Evolutionary conservation across 164 flowering plant genomes (phyloP).

Genomic region (Piper longum): DNA sequence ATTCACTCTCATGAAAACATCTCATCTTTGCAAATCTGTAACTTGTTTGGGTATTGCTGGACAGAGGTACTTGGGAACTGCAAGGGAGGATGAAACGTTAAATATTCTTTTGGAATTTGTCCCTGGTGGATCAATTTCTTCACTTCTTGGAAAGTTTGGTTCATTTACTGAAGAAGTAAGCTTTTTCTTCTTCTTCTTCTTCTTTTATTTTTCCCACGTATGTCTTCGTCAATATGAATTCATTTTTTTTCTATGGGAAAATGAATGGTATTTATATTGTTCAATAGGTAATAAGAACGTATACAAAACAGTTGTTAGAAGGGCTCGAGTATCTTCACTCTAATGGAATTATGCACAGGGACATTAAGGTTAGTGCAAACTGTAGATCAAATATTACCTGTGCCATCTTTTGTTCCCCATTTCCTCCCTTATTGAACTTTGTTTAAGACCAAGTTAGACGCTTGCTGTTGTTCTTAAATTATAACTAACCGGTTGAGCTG

Average conservation of each 20-base stretch:
- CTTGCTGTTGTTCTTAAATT: neutral
- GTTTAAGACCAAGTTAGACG: neutral
- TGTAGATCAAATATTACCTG: neutral
- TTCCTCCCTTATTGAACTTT: neutral
- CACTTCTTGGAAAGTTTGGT: conserved; percentile 91
- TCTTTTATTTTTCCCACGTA: neutral
- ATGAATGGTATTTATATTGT: neutral
- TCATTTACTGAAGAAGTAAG: conserved; percentile 95
- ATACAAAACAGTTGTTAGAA: conserved; percentile 72
- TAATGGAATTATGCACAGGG: conserved; percentile 90
- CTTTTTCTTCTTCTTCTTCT: conserved; percentile 2
- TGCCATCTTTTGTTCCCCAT: no score
- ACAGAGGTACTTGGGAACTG: conserved; percentile 94
- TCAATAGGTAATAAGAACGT: conserved; percentile 73
- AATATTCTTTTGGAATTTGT: conserved; percentile 92
- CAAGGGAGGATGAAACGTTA: conserved; percentile 71
- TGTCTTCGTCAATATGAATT: neutral
- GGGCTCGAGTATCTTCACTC: conserved; percentile 88
- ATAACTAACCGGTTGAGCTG: neutral
- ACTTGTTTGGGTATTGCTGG: conserved; percentile 1
- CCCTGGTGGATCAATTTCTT: conserved; percentile 97
- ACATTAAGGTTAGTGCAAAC: conserved; percentile 53
- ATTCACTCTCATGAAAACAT: neutral
- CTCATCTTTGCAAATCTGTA: neutral
- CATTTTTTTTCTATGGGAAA: no score